Evolutionary conservation across 768 basidiomycete species (phyloP).

Genomic region (Boletellus emodensis): DNA sequence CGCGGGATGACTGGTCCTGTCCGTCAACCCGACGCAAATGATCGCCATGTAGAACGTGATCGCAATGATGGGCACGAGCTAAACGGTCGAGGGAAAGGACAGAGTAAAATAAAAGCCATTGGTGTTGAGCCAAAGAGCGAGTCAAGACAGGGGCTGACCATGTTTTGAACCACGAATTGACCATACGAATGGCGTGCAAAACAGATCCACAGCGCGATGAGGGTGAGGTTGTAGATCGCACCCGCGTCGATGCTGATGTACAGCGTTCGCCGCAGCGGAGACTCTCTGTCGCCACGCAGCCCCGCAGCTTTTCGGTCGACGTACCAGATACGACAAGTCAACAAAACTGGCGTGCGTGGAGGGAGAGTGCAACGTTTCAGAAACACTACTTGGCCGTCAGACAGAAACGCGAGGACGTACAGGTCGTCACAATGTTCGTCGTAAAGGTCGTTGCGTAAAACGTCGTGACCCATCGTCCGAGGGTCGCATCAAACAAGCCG

Average conservation of each 20-base stretch:
- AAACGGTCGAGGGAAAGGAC: neutral
- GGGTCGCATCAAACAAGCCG: constrained; percentile 21
- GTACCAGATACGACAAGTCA: constrained; percentile 7
- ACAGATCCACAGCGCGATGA: constrained; percentile 2
- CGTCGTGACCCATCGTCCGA: constrained; percentile 30
- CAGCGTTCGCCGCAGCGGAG: neutral
- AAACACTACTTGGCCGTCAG: neutral
- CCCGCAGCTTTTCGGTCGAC: neutral
- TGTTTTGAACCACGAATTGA: constrained; percentile 11
- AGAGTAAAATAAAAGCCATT: neutral
- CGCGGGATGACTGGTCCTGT: neutral
- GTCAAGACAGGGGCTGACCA: constrained; percentile 1
- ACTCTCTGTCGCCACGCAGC: neutral
- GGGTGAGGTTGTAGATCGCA: constrained; percentile 6
- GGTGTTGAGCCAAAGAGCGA: neutral
- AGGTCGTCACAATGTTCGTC: constrained; percentile 31
- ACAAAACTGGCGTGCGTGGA: neutral
- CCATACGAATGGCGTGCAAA: neutral
- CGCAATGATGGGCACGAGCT: constrained; percentile 9
- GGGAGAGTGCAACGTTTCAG: neutral
- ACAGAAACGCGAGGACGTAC: constrained; percentile 6
- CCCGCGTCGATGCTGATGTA: constrained; percentile 5
- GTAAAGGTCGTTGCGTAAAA: constrained; percentile 31
- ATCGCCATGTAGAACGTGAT: constrained; percentile 15
- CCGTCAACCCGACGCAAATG: constrained; percentile 1